phyloP scores from a whole-genome alignment of 1,139 yeast species.

The Saccharomyces uvarum region DNA sequence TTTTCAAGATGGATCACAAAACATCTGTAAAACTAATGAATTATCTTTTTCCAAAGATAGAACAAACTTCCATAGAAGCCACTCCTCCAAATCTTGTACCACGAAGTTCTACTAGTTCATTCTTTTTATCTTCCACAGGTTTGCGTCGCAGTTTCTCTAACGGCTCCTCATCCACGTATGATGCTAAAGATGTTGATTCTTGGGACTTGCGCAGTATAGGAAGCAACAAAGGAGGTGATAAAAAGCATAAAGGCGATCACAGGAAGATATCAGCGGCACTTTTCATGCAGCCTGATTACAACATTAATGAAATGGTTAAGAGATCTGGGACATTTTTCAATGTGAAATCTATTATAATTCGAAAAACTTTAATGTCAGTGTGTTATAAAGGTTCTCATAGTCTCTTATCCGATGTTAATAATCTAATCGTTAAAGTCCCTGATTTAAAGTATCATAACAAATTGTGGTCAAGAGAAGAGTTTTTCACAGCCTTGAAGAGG shows the following conservation, averaged over 20 bases:
- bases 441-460: slow-evolving; percentile 54
- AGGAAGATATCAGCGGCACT: slow-evolving; percentile 10
- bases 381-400: slow-evolving; percentile 74
- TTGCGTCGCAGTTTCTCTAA: slow-evolving; percentile 2
- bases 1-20: slow-evolving; percentile 62
- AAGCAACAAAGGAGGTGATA: slow-evolving; percentile 4
- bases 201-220: slow-evolving; percentile 13
- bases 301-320: slow-evolving; percentile 49
- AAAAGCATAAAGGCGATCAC: slow-evolving; percentile 6
- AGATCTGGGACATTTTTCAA: slow-evolving; percentile 64
- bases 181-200: slow-evolving; percentile 11
- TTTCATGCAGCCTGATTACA: slow-evolving; percentile 26
- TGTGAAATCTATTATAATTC: slow-evolving; percentile 51
- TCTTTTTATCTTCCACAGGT: background rate
- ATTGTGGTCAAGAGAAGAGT: slow-evolving; percentile 74
- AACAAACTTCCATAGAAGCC: slow-evolving; percentile 16
- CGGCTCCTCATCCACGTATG: slow-evolving; percentile 6
- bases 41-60: slow-evolving; percentile 55
- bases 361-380: slow-evolving; percentile 47
- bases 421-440: slow-evolving; percentile 59
- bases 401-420: slow-evolving; percentile 63
- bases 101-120: background rate
- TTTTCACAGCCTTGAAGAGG: slow-evolving; percentile 54
- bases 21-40: slow-evolving; percentile 56
- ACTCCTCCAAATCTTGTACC: slow-evolving; percentile 3